Percentiles rank a stretch among this genome's conserved stretches.
Conservation (phyloP, 2,329 filamentous ascomycete species). For the Onygenales sp. region DNA sequence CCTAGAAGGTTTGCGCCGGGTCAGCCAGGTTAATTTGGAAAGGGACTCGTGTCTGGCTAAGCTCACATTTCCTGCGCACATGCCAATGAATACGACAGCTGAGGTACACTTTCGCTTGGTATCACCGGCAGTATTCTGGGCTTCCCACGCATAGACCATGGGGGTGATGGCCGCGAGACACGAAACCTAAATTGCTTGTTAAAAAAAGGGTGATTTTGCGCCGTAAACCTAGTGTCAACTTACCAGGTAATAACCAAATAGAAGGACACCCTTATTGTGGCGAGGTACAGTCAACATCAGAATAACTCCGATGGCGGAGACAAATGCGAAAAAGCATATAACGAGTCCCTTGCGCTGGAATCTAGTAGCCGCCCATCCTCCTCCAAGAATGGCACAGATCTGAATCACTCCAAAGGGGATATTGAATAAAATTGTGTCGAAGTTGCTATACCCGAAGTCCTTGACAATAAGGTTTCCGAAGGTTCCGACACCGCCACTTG, state of each 20-base stretch:
- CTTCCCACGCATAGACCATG: constrained; percentile 27
- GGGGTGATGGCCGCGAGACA: constrained; percentile 27
- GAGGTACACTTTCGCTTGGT: constrained; percentile 29
- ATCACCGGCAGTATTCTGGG: constrained; percentile 28
- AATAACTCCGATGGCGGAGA: constrained; percentile 35
- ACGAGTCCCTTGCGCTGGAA: constrained; percentile 37
- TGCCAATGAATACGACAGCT: constrained; percentile 25
- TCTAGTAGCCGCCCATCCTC: constrained; percentile 32
- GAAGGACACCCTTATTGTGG: constrained; percentile 38
- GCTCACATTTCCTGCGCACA: constrained; percentile 26
- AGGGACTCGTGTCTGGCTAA: neutral
- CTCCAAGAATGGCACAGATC: constrained; percentile 24
- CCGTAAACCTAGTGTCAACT: neutral
- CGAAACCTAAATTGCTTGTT: constrained; percentile 12
- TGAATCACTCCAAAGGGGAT: constrained; percentile 33
- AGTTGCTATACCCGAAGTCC: constrained; percentile 32
- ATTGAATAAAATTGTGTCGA: constrained; percentile 33
- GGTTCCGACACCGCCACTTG: constrained; percentile 28
- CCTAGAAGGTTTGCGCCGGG: neutral
- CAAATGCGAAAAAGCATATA: constrained; percentile 29
- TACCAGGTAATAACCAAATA: constrained; percentile 45
- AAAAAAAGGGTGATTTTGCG: neutral
- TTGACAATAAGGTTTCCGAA: constrained; percentile 35
- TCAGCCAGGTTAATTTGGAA: neutral
- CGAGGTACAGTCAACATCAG: constrained; percentile 42